A percentile compares a stretch with the other conserved stretches of the same genome.
Evolutionary conservation across 495 filamentous ascomycete species (phyloP).

Genomic region (Lentithecium fluviatile): DNA sequence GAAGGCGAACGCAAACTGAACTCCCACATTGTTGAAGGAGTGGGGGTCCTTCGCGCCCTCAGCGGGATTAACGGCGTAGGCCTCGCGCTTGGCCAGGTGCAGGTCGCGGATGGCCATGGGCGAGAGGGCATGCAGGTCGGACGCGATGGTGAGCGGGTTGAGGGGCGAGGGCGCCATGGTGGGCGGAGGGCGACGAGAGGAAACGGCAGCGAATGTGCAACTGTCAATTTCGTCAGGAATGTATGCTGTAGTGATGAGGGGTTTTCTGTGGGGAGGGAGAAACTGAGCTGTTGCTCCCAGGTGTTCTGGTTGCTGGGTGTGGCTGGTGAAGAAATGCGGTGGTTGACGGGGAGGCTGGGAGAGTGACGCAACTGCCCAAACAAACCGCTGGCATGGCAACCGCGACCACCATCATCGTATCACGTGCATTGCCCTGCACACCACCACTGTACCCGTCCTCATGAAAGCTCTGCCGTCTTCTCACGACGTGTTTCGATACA

Average conservation of each 20-base stretch:
- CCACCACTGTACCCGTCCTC: too few species aligned
- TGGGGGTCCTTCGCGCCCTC: slow-evolving; percentile 59
- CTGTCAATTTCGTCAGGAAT: background rate
- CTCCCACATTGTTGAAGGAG: slow-evolving; percentile 78
- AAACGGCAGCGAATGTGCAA: background rate
- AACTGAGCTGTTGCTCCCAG: slow-evolving; percentile 3
- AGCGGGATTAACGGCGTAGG: slow-evolving; percentile 41
- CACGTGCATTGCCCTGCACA: background rate
- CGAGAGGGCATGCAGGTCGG: slow-evolving; percentile 16
- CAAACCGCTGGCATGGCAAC: background rate
- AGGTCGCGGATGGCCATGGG: slow-evolving; percentile 29
- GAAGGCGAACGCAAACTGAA: slow-evolving; percentile 82
- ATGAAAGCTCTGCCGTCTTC: too few species aligned
- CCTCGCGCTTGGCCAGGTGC: slow-evolving; percentile 14
- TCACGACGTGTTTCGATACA: too few species aligned
- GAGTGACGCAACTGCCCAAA: slow-evolving; percentile 3
- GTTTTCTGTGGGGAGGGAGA: slow-evolving; percentile 10
- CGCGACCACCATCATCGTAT: background rate
- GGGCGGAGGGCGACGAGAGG: background rate
- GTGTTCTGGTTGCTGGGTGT: slow-evolving; percentile 1
- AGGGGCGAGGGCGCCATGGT: background rate
- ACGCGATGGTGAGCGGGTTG: slow-evolving; percentile 4
- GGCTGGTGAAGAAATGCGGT: slow-evolving; percentile 14
- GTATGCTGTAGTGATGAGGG: background rate
- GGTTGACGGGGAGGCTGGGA: slow-evolving; percentile 22